These are phyloP conservation scores for Ottelia alismoides DNA, from an alignment of 106 monocot species.

Conservation along the genomic window DNA sequence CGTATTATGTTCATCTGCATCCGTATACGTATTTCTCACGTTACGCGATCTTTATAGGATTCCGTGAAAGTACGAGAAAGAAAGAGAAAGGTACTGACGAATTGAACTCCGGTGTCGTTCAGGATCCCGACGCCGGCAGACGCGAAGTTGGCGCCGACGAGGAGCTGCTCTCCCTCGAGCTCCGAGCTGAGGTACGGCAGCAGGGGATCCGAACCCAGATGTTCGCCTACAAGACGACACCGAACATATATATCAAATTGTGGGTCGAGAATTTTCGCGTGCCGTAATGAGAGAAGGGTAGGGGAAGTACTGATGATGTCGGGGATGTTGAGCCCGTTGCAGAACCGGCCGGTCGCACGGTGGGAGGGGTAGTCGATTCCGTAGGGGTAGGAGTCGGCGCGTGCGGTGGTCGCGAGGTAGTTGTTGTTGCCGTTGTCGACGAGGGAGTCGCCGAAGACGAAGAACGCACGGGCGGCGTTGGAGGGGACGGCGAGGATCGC, in stretches of 20 bases:
- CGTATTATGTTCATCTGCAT: slow-evolving; percentile 50
- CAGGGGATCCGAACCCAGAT: slow-evolving; percentile 40
- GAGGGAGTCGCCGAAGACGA: too few relatives aligned
- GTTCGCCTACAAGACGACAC: slow-evolving; percentile 47
- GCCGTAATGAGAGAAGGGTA: too few relatives aligned
- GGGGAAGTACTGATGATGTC: slow-evolving; percentile 4
- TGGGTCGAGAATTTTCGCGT: neutral
- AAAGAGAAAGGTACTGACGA: slow-evolving; percentile 31
- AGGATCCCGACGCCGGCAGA: slow-evolving; percentile 76
- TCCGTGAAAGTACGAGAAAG: neutral
- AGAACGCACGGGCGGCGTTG: too few relatives aligned
- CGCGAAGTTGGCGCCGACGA: slow-evolving; percentile 74
- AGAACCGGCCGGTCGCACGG: slow-evolving; percentile 53
- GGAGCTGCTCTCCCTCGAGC: slow-evolving; percentile 41
- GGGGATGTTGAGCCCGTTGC: slow-evolving; percentile 62
- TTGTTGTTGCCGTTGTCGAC: slow-evolving; percentile 85
- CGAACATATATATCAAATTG: too few relatives aligned
- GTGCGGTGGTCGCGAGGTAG: slow-evolving; percentile 45
- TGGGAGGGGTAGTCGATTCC: too few relatives aligned
- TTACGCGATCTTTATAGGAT: neutral
- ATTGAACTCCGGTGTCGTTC: too few relatives aligned
- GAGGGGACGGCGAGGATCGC: neutral
- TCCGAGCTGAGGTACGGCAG: slow-evolving; percentile 69
- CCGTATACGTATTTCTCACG: slow-evolving; percentile 44
- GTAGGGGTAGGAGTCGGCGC: too few relatives aligned